These are phyloP conservation scores for Stellera chamaejasme DNA, from an alignment of 345 rosid genomes.

Conservation along the genomic window DNA sequence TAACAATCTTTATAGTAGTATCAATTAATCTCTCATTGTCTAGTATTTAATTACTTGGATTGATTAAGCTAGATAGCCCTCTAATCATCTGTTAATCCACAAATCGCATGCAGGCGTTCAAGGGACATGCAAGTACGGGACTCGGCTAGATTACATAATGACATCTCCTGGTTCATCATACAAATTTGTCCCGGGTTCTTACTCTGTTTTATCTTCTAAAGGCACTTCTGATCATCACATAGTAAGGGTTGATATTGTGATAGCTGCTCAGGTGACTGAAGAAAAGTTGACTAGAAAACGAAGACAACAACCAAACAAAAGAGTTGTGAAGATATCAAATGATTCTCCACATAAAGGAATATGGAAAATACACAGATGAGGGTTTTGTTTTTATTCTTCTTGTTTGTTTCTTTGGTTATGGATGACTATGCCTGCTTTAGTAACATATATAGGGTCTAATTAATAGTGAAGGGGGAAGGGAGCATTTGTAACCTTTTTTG, in stretches of 20 bases:
- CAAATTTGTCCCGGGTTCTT: slow-evolving; percentile 77
- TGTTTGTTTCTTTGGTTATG: not conserved
- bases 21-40: too few relatives aligned
- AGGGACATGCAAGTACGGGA: slow-evolving; percentile 96
- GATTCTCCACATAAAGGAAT: slow-evolving; percentile 40
- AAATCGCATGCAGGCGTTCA: slow-evolving; percentile 54
- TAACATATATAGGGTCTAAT: too few relatives aligned
- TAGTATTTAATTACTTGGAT: not conserved
- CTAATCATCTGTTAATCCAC: not conserved
- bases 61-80: not conserved
- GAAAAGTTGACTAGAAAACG: slow-evolving; percentile 16
- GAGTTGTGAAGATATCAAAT: slow-evolving; percentile 34
- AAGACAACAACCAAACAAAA: slow-evolving; percentile 28
- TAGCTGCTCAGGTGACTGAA: slow-evolving; percentile 10
- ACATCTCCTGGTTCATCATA: slow-evolving; percentile 73
- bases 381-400: not conserved
- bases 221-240: slow-evolving; percentile 98
- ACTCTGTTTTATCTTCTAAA: slow-evolving; percentile 81
- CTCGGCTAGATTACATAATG: slow-evolving; percentile 79
- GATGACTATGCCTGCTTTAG: too few relatives aligned
- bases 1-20: not conserved
- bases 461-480: too few relatives aligned
- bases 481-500: too few relatives aligned
- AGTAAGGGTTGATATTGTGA: slow-evolving; percentile 68
- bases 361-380: slow-evolving; percentile 38